Conservation (phyloP, 2,329 filamentous ascomycete species). For the Fusarium nanum region DNA sequence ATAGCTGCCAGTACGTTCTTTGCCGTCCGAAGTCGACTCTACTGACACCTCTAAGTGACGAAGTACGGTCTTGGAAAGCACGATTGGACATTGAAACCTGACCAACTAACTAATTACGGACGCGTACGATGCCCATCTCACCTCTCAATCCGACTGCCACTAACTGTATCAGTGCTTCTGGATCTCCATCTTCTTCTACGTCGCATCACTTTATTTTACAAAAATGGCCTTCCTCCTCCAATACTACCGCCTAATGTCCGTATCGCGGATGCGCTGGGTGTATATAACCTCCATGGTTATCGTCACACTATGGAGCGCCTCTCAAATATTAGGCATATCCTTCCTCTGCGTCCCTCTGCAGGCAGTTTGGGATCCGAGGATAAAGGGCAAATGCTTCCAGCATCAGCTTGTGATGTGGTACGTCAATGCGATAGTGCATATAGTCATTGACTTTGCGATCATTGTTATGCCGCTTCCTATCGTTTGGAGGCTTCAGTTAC, state of each 20-base stretch:
- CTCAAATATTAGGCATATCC: not conserved
- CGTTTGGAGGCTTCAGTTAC: constrained; percentile 27
- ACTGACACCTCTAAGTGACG: constrained; percentile 35
- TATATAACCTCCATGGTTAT: constrained; percentile 1
- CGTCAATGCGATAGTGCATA: constrained; percentile 20
- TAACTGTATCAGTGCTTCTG: constrained; percentile 29
- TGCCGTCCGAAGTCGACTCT: fast-evolving
- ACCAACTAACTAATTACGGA: not conserved
- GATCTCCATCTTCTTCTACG: constrained; percentile 35
- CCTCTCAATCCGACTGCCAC: fast-evolving
- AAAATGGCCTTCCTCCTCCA: constrained; percentile 37
- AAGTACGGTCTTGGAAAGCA: constrained; percentile 34
- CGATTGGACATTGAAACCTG: constrained; percentile 5
- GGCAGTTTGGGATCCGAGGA: constrained; percentile 20
- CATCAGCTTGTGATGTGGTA: constrained; percentile 6
- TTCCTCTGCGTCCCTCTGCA: constrained; percentile 17
- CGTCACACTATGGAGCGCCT: not conserved
- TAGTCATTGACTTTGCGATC: constrained; percentile 28
- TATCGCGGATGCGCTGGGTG: constrained; percentile 25
- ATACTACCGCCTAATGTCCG: constrained; percentile 33
- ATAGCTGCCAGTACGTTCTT: constrained; percentile 23
- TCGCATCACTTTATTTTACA: not conserved
- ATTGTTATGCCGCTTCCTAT: constrained; percentile 30
- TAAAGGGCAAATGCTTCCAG: constrained; percentile 11
- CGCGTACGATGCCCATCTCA: not conserved